Percentiles rank a stretch among this genome's conserved stretches.
phyloP scores from a whole-genome alignment of 2,329 filamentous ascomycete genomes.

The Xylariaceae sp. region DNA sequence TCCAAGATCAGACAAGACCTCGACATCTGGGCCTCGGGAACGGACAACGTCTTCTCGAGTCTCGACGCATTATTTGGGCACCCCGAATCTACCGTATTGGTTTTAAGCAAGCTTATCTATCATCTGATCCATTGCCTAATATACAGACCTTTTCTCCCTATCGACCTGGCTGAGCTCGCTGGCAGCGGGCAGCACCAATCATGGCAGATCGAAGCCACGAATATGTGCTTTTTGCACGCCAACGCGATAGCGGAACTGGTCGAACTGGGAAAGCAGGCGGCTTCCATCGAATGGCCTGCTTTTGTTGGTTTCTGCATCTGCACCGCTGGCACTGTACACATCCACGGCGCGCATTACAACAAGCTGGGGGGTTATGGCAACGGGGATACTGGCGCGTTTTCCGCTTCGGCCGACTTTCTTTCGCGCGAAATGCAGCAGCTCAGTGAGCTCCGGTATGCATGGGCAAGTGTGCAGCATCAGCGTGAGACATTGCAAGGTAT shows the following conservation, averaged over 20 bases:
- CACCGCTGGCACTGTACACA: constrained; percentile 82
- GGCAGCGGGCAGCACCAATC: constrained; percentile 81
- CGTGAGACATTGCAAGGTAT: constrained; percentile 73
- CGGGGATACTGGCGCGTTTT: constrained; percentile 59
- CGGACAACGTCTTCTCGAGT: constrained; percentile 73
- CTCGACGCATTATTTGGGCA: constrained; percentile 73
- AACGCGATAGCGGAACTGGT: constrained; percentile 83
- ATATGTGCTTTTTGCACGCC: constrained; percentile 79
- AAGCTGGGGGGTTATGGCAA: constrained; percentile 38
- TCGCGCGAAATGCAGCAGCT: constrained; percentile 77
- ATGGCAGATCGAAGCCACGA: constrained; percentile 89
- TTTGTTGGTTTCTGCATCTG: constrained; percentile 85
- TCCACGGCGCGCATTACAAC: constrained; percentile 79
- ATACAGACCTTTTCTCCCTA: constrained; percentile 81
- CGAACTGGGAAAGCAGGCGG: constrained; percentile 70
- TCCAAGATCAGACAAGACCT: constrained; percentile 83
- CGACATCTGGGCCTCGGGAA: constrained; percentile 79
- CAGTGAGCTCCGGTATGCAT: constrained; percentile 67
- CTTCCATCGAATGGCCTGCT: constrained; percentile 76
- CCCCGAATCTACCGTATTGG: constrained; percentile 70
- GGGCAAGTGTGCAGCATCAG: constrained; percentile 77
- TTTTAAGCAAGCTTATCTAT: constrained; percentile 82
- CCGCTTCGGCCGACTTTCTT: constrained; percentile 62
- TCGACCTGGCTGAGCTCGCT: constrained; percentile 75
- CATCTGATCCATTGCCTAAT: constrained; percentile 83